These are phyloP conservation scores for Agrostemma githago DNA, from an alignment of 148 eudicot genomes.

Conservation along the genomic window DNA sequence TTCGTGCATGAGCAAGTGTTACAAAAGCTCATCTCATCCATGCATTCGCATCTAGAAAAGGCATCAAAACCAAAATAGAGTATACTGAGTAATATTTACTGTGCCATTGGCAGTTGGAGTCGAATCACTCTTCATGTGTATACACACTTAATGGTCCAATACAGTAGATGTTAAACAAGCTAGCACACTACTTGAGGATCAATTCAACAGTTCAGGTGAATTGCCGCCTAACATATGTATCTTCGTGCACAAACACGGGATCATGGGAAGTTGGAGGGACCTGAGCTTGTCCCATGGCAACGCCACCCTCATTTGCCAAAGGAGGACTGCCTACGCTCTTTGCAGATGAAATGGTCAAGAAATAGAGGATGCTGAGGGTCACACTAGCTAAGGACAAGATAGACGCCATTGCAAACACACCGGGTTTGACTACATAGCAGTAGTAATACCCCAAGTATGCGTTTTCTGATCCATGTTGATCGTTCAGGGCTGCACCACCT, in stretches of 20 bases:
- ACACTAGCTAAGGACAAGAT: conserved; percentile 62
- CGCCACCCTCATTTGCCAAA: conserved; percentile 46
- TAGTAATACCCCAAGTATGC: conserved; percentile 49
- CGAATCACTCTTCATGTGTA: not conserved
- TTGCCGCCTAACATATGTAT: conserved; percentile 81
- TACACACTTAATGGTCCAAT: not conserved
- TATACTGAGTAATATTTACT: not conserved
- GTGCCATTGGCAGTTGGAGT: not conserved
- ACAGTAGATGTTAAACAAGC: not conserved
- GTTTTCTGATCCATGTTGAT: conserved; percentile 53
- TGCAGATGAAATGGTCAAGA: conserved; percentile 45
- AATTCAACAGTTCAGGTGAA: conserved; percentile 31
- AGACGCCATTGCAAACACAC: conserved; percentile 79
- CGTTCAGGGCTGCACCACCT: conserved; percentile 70
- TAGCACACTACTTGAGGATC: not conserved
- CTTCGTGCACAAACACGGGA: conserved; percentile 91
- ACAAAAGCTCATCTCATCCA: too few species aligned
- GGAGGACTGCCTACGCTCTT: conserved; percentile 32
- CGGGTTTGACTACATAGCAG: conserved; percentile 75
- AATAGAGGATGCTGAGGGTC: conserved; percentile 57
- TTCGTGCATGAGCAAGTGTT: not conserved
- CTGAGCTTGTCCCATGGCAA: conserved; percentile 88
- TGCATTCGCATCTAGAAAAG: not conserved
- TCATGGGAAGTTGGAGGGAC: conserved; percentile 45
- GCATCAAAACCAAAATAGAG: not conserved